These are phyloP conservation scores for Asterionellopsis glacialis DNA, from an alignment of 108 stramenopile genomes.

Conservation along the genomic window DNA sequence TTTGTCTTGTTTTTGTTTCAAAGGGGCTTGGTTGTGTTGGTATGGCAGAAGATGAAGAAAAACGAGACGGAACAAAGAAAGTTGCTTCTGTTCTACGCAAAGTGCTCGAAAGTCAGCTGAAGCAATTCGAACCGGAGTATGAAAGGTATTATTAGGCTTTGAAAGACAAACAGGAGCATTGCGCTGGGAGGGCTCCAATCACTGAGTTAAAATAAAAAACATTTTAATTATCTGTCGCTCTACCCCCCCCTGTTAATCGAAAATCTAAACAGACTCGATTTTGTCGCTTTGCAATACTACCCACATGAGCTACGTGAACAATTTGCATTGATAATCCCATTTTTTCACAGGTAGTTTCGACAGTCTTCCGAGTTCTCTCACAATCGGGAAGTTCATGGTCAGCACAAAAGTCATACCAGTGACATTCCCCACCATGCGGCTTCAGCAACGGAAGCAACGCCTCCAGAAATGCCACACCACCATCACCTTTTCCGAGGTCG, in stretches of 20 bases:
- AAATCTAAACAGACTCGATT: slow-evolving; percentile 81
- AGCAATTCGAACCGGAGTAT: not conserved
- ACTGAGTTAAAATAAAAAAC: not conserved
- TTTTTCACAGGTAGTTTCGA: slow-evolving; percentile 43
- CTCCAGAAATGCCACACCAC: slow-evolving; percentile 52
- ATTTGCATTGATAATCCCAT: slow-evolving; percentile 56
- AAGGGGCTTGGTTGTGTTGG: slow-evolving; percentile 1
- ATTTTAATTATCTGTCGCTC: not conserved
- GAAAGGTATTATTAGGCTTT: not conserved
- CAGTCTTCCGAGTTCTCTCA: slow-evolving; percentile 42
- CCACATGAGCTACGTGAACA: slow-evolving; percentile 70
- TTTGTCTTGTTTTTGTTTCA: not conserved
- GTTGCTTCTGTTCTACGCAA: not conserved
- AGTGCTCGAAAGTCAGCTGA: not conserved
- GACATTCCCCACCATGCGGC: slow-evolving; percentile 58
- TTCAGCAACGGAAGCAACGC: slow-evolving; percentile 64
- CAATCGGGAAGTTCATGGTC: slow-evolving; percentile 72
- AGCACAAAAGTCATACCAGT: slow-evolving; percentile 86
- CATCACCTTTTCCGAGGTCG: slow-evolving; percentile 73
- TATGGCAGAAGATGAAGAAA: not conserved
- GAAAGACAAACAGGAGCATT: not conserved
- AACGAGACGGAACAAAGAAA: too few species aligned
- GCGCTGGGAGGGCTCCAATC: not conserved
- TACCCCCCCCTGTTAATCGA: slow-evolving; percentile 3
- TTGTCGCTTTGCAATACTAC: slow-evolving; percentile 82